Conservation (phyloP, 208 protist species). For the Acanthamoeba lenticulata region DNA sequence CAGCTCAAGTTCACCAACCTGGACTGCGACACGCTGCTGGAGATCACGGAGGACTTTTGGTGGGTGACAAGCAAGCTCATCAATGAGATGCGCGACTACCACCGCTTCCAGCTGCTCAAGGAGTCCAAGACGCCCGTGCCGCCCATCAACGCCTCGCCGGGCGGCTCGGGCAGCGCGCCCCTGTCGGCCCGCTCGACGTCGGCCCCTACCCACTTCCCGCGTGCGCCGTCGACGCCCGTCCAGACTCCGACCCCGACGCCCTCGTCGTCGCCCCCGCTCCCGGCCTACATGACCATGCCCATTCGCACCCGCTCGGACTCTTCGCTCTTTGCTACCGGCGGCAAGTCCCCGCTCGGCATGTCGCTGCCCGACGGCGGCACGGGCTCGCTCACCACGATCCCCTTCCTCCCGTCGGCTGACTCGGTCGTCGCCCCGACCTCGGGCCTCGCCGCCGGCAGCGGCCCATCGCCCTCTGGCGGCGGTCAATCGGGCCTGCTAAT, state of each 20-base stretch:
- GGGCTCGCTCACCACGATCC: neutral
- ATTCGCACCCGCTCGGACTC: slow-evolving; percentile 28
- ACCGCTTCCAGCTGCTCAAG: slow-evolving; percentile 43
- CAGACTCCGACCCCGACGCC: slow-evolving; percentile 54
- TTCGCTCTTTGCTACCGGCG: neutral
- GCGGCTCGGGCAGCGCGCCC: neutral
- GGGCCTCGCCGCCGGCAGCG: neutral
- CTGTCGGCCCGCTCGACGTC: slow-evolving; percentile 4
- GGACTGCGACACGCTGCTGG: slow-evolving; percentile 59
- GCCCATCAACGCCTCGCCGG: neutral
- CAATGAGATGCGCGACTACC: slow-evolving; percentile 62
- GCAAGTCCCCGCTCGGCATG: neutral
- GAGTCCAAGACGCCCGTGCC: neutral
- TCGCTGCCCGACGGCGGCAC: neutral
- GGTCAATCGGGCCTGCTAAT: too few species aligned
- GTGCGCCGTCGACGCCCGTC: slow-evolving; percentile 30
- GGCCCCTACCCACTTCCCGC: slow-evolving; percentile 43
- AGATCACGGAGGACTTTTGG: slow-evolving; percentile 57
- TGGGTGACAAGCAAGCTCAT: slow-evolving; percentile 57
- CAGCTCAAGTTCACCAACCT: slow-evolving; percentile 55
- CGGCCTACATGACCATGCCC: slow-evolving; percentile 1
- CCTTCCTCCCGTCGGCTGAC: slow-evolving; percentile 3
- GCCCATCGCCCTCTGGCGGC: neutral
- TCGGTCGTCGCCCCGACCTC: neutral
- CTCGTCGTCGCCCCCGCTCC: slow-evolving; percentile 23